Evolutionary conservation across 2,329 filamentous ascomycete genomes (phyloP).

Genomic region (Talaromyces sp.): DNA sequence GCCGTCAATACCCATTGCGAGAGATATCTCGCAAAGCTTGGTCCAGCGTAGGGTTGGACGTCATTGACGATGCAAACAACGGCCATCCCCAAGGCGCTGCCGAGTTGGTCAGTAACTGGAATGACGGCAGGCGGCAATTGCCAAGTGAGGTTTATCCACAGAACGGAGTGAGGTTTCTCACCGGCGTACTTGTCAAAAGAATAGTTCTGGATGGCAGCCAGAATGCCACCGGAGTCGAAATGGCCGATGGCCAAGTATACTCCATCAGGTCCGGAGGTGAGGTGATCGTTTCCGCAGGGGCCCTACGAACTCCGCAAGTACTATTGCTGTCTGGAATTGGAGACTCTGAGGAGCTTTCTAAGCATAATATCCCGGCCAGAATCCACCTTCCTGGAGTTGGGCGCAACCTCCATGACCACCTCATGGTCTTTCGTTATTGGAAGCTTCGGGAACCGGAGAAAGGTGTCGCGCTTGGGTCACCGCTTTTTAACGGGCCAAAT

Average conservation of each 20-base stretch:
- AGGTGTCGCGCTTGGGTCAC: background rate
- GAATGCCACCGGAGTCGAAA: background rate
- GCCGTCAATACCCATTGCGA: background rate
- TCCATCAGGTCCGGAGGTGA: constrained; percentile 32
- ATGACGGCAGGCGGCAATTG: background rate
- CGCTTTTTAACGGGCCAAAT: background rate
- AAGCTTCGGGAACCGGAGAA: constrained; percentile 1
- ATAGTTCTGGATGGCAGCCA: background rate
- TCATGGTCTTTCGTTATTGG: constrained; percentile 1
- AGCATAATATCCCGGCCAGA: constrained; percentile 50
- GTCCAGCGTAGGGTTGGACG: background rate
- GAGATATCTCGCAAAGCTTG: background rate
- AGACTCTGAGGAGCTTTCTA: constrained; percentile 47
- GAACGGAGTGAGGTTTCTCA: background rate
- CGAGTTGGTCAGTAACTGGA: background rate
- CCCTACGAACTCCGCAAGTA: constrained; percentile 48
- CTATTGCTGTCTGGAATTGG: constrained; percentile 63
- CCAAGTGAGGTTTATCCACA: background rate
- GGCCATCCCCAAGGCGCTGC: background rate
- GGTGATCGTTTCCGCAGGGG: constrained; percentile 4
- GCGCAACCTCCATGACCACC: constrained; percentile 4
- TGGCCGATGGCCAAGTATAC: constrained; percentile 20
- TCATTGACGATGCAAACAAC: background rate
- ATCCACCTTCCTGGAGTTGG: constrained; percentile 59
- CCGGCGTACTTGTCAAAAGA: background rate